These are phyloP conservation scores for Penicillium verhagenii DNA, from an alignment of 495 filamentous ascomycete genomes.

Conservation along the genomic window DNA sequence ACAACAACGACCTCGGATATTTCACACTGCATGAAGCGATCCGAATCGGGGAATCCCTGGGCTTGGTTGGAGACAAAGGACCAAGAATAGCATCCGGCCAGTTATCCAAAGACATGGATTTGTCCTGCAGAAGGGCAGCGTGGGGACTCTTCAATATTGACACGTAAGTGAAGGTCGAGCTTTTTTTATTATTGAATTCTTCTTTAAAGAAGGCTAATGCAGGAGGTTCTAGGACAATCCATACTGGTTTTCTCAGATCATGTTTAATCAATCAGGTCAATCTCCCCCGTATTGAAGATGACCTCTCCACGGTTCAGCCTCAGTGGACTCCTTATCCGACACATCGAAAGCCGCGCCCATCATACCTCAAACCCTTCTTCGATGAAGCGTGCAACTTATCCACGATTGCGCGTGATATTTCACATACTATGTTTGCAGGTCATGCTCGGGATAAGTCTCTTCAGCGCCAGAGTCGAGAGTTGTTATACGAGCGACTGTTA, in stretches of 20 bases:
- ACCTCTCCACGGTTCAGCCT: slow-evolving; percentile 15
- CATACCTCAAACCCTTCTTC: slow-evolving; percentile 38
- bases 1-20: slow-evolving; percentile 43
- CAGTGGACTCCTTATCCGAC: slow-evolving; percentile 43
- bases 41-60: slow-evolving; percentile 36
- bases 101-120: slow-evolving; percentile 35
- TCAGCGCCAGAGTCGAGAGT: slow-evolving; percentile 28
- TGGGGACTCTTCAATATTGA: slow-evolving; percentile 49
- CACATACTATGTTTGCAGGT: slow-evolving; percentile 33
- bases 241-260: slow-evolving; percentile 41
- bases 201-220: background rate
- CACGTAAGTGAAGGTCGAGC: slow-evolving; percentile 28
- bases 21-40: slow-evolving; percentile 44
- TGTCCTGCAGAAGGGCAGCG: slow-evolving; percentile 35
- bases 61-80: slow-evolving; percentile 31
- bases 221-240: slow-evolving; percentile 34
- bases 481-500: slow-evolving; percentile 31
- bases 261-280: slow-evolving; percentile 40
- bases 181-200: background rate
- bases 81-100: slow-evolving; percentile 18
- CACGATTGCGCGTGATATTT: slow-evolving; percentile 44
- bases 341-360: slow-evolving; percentile 30
- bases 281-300: slow-evolving; percentile 21
- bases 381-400: slow-evolving; percentile 41
- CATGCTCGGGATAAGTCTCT: slow-evolving; percentile 10